A percentile compares a stretch with the other conserved stretches of the same genome.
Evolutionary conservation across 352 stramenopile species (phyloP).

Genomic region (Saprolegnia parasitica): DNA sequence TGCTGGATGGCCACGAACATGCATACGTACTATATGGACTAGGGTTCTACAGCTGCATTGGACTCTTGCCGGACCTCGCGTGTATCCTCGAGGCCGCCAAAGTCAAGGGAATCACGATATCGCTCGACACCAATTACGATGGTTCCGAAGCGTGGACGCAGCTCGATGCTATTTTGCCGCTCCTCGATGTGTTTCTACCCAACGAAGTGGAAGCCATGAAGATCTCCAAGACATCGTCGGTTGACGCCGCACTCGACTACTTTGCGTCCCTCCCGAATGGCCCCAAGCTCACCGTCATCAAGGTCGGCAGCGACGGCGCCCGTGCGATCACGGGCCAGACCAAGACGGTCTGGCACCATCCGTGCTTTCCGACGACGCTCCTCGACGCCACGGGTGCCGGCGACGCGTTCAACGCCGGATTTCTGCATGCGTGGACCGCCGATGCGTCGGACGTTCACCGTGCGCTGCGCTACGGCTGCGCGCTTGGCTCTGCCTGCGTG

Average conservation of each 20-base stretch:
- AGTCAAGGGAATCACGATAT: slow-evolving; percentile 62
- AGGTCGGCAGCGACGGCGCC: slow-evolving; percentile 60
- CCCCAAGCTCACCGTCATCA: slow-evolving; percentile 61
- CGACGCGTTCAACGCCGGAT: slow-evolving; percentile 83
- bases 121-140: slow-evolving; percentile 84
- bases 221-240: slow-evolving; percentile 41
- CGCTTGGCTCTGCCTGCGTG: slow-evolving; percentile 24
- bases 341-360: slow-evolving; percentile 40
- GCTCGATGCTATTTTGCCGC: slow-evolving; percentile 52
- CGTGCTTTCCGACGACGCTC: slow-evolving; percentile 50
- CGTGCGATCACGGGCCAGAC: slow-evolving; percentile 45
- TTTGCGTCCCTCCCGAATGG: slow-evolving; percentile 36
- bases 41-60: slow-evolving; percentile 73
- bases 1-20: too few relatives aligned
- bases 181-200: slow-evolving; percentile 77
- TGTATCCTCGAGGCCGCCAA: slow-evolving; percentile 51
- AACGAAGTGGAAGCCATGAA: slow-evolving; percentile 80
- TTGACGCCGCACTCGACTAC: slow-evolving; percentile 53
- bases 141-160: slow-evolving; percentile 52
- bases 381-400: slow-evolving; percentile 77
- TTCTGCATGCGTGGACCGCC: slow-evolving; percentile 62
- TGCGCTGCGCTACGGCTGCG: slow-evolving; percentile 62
- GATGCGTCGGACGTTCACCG: slow-evolving; percentile 42
- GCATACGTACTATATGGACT: background rate
- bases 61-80: slow-evolving; percentile 54